A percentile compares a stretch with the other conserved stretches of the same genome.
phyloP scores from a whole-genome alignment of 768 basidiomycete species.

The Pisolithus albus region DNA sequence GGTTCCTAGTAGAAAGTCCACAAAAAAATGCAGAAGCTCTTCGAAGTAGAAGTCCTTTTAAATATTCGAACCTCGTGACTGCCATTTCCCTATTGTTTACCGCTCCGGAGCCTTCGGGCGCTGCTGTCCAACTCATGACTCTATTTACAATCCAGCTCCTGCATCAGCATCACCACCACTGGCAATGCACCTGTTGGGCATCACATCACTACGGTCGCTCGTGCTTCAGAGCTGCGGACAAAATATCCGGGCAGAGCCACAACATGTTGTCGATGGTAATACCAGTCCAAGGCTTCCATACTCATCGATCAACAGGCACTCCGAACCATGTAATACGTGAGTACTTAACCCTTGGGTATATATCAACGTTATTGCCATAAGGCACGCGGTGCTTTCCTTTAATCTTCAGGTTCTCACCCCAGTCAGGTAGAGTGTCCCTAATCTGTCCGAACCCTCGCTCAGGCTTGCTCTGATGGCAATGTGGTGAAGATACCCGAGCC shows the following conservation, averaged over 20 bases:
- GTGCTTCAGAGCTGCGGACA: too few relatives aligned
- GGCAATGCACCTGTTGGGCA: too few relatives aligned
- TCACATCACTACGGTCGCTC: too few relatives aligned
- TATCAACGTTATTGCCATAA: neutral
- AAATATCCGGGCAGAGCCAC: too few relatives aligned
- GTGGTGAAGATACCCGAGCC: too few relatives aligned
- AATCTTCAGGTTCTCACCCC: neutral
- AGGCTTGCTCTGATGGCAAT: neutral
- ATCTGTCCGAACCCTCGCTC: neutral
- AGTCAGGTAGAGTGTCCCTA: neutral
- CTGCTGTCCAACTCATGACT: neutral
- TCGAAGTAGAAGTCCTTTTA: too few relatives aligned
- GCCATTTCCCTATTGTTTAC: neutral
- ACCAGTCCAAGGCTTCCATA: neutral
- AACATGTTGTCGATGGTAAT: too few relatives aligned
- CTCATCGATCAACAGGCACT: neutral
- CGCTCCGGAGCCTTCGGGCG: neutral
- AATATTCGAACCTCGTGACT: neutral
- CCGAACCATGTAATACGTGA: neutral
- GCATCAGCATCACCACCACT: too few relatives aligned
- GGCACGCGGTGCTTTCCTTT: neutral
- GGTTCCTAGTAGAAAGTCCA: too few relatives aligned
- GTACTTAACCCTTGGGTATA: neutral
- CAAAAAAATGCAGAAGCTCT: too few relatives aligned
- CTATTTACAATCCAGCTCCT: too few relatives aligned